Conservation (phyloP, 139 green algal species). For the Haematococcus lacustris region DNA sequence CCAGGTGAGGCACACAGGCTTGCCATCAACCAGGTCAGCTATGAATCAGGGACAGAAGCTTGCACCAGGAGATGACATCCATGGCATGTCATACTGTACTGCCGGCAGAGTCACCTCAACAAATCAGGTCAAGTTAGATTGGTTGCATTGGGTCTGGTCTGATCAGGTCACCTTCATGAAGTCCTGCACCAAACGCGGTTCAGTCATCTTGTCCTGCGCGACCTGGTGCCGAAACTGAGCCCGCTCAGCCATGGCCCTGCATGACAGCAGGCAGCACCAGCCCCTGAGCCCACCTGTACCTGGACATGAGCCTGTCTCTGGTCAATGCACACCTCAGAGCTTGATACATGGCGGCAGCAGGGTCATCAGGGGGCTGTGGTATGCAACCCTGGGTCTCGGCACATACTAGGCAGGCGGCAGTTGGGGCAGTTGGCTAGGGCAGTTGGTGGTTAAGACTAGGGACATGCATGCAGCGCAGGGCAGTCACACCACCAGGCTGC, state of each 20-base stretch:
- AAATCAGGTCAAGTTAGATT: neutral
- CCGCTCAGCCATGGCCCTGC: constrained; percentile 12
- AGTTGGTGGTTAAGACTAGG: neutral
- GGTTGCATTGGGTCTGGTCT: neutral
- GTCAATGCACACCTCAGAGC: neutral
- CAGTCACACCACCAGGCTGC: neutral
- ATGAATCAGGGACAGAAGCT: too few relatives aligned
- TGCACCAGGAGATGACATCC: too few relatives aligned
- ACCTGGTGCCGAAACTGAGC: constrained; percentile 8
- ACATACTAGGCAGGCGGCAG: neutral
- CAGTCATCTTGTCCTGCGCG: neutral
- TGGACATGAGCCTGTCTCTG: neutral
- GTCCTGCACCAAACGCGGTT: constrained; percentile 9
- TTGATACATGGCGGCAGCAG: too few relatives aligned
- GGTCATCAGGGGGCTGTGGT: too few relatives aligned
- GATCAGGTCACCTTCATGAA: constrained; percentile 4
- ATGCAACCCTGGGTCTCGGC: neutral
- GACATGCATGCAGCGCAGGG: neutral
- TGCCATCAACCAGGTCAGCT: too few relatives aligned
- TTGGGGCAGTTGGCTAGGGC: neutral
- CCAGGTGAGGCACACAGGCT: too few relatives aligned
- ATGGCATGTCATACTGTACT: too few relatives aligned
- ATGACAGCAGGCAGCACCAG: neutral
- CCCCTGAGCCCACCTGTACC: neutral
- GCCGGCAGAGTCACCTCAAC: too few relatives aligned